Percentiles rank a stretch among this genome's conserved stretches.
These are phyloP conservation scores for Phytophthora tentaculata DNA, from an alignment of 352 stramenopile species.

Conservation along the genomic window DNA sequence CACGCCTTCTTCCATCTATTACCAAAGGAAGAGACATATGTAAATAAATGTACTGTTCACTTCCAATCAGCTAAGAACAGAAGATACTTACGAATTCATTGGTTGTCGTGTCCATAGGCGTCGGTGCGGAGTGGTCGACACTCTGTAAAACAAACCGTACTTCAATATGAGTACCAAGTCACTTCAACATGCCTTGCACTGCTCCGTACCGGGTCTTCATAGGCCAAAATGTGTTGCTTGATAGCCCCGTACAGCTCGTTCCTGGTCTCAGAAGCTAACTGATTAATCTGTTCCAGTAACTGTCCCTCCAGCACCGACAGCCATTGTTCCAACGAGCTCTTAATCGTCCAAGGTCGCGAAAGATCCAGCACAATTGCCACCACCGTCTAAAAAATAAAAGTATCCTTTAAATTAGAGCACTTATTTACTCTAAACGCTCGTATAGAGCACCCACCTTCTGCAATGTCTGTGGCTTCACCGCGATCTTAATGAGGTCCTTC, in stretches of 20 bases:
- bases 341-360: slow-evolving; percentile 83
- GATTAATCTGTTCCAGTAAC: slow-evolving; percentile 76
- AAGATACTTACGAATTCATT: slow-evolving; percentile 69
- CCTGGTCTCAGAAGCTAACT: slow-evolving; percentile 53
- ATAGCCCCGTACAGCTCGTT: slow-evolving; percentile 65
- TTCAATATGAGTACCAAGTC: slow-evolving; percentile 9
- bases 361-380: slow-evolving; percentile 74
- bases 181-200: slow-evolving; percentile 1
- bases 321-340: slow-evolving; percentile 83
- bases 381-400: slow-evolving; percentile 54
- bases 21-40: background rate
- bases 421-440: background rate
- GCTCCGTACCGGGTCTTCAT: slow-evolving; percentile 74
- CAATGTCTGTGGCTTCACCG: slow-evolving; percentile 63
- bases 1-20: slow-evolving; percentile 77
- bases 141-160: slow-evolving; percentile 38
- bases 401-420: background rate
- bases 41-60: background rate
- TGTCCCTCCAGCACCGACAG: slow-evolving; percentile 74
- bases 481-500: slow-evolving; percentile 72
- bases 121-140: slow-evolving; percentile 58
- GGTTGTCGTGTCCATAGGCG: slow-evolving; percentile 59
- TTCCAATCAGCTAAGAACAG: background rate
- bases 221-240: slow-evolving; percentile 78
- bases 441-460: slow-evolving; percentile 40